A percentile compares a stretch with the other conserved stretches of the same genome.
Evolutionary conservation across 495 filamentous ascomycete species (phyloP).

Genomic region (Chaetomium cochliodes): DNA sequence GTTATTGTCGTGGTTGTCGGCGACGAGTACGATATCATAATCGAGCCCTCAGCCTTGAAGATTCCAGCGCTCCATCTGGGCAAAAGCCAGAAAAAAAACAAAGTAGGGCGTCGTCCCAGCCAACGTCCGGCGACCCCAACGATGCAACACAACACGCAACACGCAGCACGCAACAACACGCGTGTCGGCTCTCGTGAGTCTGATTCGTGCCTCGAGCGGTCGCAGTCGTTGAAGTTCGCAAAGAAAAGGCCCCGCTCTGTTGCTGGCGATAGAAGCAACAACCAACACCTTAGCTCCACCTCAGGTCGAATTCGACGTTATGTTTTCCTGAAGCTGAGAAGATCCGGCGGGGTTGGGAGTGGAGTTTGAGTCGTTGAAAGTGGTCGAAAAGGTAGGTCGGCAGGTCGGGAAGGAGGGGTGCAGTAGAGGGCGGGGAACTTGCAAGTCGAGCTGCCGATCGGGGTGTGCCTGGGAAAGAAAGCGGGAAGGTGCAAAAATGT

Average conservation of each 20-base stretch:
- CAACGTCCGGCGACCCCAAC: conserved; percentile 23
- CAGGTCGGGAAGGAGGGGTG: conserved; percentile 10
- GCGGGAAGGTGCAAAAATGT: not conserved
- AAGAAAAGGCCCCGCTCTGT: not conserved
- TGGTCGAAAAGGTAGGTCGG: not conserved
- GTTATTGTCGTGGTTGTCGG: conserved; percentile 31
- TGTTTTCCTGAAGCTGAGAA: not conserved
- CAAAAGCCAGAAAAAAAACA: conserved; percentile 15
- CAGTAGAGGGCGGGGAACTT: not conserved
- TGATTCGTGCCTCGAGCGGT: conserved; percentile 8
- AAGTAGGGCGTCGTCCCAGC: conserved; percentile 22
- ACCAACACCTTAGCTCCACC: conserved; percentile 1
- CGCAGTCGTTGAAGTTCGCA: not conserved
- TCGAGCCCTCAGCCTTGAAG: conserved; percentile 29
- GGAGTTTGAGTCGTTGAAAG: conserved; percentile 12
- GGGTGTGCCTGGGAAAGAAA: conserved; percentile 1
- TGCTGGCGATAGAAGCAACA: not conserved
- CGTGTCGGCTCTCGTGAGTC: conserved; percentile 2
- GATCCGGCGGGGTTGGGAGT: conserved; percentile 16
- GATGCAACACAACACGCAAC: conserved; percentile 25
- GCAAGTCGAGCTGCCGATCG: not conserved
- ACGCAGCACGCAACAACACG: too few species aligned
- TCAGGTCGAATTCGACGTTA: not conserved
- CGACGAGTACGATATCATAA: not conserved
- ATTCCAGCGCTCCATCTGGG: conserved; percentile 27